Evolutionary conservation across 768 basidiomycete genomes (phyloP), one percentile per base, ranked within the genome.

Genomic region (Boletus rubescentipes): DNA sequence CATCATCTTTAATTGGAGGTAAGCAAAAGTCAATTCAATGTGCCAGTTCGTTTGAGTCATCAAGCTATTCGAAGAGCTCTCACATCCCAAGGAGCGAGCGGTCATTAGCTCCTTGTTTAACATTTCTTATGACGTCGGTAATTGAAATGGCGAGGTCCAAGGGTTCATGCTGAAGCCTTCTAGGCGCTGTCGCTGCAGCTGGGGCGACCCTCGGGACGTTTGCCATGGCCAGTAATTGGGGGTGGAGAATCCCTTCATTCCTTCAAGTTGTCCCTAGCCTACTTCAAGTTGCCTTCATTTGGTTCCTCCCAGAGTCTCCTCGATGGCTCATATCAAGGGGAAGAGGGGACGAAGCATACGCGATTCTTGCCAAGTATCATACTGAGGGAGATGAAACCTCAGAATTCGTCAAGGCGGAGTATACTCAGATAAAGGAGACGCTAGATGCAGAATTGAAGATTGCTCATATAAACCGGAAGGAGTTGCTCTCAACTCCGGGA

Each of bases 211-310:
- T 86, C 34, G 81, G 82, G 9, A 87, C 87, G 0, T 88, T 87
- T 72, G 55, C 71, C 9, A 83, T 87, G 75, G 43, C 60, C 0
- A 78, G 60, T 45, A 77, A 81, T 59, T 85, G 83, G 84, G 82
- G 80, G 11, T 87, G 86, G 86, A 76, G 85, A n/a, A 84, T 86
- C 20, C 85, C 84, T 0, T 66, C 61, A 1, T 80, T 84, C n/a
- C 74, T 86, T 6, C 86, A 87, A 64, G 58, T 79, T 32, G 63
- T 76, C 1, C 85, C 85, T 2, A 79, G 78, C 54, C 31, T 74
- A 11, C 67, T 85, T 20, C 85, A 86, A 56, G 61, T 86, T 40
- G 54, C 57, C 26, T 82, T 87, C 65, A 74, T 86, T 48, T 78
- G 69, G 62, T 80, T 82, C 61, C 70, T 86, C 15, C 84, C 84